A percentile compares a stretch with the other conserved stretches of the same genome.
Conservation (phyloP, 805 yeast species). For the Teunomyces stri region DNA sequence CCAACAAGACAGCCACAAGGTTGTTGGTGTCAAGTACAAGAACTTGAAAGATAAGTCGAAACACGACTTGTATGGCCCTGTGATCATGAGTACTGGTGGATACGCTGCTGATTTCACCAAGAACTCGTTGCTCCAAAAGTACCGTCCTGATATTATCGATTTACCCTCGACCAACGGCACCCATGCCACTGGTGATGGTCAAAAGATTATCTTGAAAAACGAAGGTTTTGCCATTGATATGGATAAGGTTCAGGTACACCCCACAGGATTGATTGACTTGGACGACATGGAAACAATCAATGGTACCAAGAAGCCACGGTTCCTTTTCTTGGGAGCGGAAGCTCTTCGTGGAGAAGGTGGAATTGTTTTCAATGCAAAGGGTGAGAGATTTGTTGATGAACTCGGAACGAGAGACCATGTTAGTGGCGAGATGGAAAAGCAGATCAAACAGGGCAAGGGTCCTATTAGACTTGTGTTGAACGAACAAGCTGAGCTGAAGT, state of each 20-base stretch:
- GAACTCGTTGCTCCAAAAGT: slow-evolving; percentile 50
- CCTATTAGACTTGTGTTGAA: slow-evolving; percentile 53
- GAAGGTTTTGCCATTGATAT: slow-evolving; percentile 58
- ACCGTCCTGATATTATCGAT: slow-evolving; percentile 55
- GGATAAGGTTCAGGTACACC: slow-evolving; percentile 67
- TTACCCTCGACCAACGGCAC: slow-evolving; percentile 61
- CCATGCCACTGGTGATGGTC: slow-evolving; percentile 65
- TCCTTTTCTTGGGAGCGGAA: slow-evolving; percentile 62
- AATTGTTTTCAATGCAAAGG: slow-evolving; percentile 48
- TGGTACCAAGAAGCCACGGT: slow-evolving; percentile 43
- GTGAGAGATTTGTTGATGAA: slow-evolving; percentile 60
- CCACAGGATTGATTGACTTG: slow-evolving; percentile 59
- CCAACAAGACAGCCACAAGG: slow-evolving; percentile 21
- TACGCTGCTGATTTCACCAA: slow-evolving; percentile 63
- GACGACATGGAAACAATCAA: slow-evolving; percentile 42
- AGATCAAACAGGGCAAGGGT: slow-evolving; percentile 33
- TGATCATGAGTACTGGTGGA: slow-evolving; percentile 63
- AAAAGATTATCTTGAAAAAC: slow-evolving; percentile 49
- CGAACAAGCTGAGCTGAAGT: slow-evolving; percentile 41
- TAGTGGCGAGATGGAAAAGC: slow-evolving; percentile 53
- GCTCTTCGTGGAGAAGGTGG: slow-evolving; percentile 69
- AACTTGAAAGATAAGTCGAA: slow-evolving; percentile 31
- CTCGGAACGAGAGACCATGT: slow-evolving; percentile 61
- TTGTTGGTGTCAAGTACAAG: slow-evolving; percentile 31
- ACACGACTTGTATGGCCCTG: slow-evolving; percentile 48